Conservation (phyloP, 331 rosid genomes). For the Quercus phellos region DNA sequence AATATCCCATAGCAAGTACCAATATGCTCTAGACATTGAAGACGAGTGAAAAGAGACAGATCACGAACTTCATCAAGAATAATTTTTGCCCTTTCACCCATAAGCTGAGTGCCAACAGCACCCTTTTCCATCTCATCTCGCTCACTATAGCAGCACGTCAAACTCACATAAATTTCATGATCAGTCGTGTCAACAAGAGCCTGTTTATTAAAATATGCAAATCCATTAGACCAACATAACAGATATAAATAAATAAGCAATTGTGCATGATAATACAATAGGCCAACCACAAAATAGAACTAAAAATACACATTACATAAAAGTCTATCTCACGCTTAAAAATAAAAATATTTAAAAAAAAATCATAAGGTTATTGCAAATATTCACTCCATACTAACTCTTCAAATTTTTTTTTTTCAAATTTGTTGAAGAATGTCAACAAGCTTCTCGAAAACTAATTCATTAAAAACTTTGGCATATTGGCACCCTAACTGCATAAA, state of each 20-base stretch:
- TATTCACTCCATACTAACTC: background rate
- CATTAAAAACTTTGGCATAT: background rate
- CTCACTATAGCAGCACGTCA: constrained; percentile 65
- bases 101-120: constrained; percentile 80
- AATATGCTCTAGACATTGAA: constrained; percentile 69
- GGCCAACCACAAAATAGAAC: constrained; percentile 4
- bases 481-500: background rate
- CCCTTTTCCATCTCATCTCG: constrained; percentile 68
- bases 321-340: background rate
- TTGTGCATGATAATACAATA: background rate
- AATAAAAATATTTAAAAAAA: background rate
- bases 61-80: constrained; percentile 79
- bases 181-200: constrained; percentile 77
- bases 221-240: constrained; percentile 11
- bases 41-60: constrained; percentile 54
- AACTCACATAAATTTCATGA: constrained; percentile 61
- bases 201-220: constrained; percentile 33
- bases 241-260: constrained; percentile 1
- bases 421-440: background rate
- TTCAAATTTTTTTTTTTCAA: background rate
- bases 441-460: background rate
- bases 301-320: background rate
- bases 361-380: background rate
- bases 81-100: constrained; percentile 80
- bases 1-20: constrained; percentile 42